Evolutionary conservation across 1,139 yeast species (phyloP).

Genomic region (Yamadazyma buinensis): DNA sequence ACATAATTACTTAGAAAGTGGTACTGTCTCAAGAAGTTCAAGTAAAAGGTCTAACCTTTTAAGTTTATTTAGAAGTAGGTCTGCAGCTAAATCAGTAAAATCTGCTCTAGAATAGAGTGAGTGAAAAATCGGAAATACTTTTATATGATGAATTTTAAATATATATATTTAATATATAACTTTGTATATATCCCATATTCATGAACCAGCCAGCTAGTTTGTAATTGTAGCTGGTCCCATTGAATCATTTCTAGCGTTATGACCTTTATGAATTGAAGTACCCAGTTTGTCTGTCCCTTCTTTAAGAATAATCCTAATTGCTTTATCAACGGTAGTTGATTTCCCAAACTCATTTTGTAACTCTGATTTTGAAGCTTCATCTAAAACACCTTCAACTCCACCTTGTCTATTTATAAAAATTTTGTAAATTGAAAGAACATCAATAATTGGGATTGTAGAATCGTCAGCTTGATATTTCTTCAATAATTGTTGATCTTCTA

Average conservation of each 20-base stretch:
- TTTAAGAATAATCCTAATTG: conserved; percentile 50
- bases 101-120: too few relatives aligned
- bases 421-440: conserved; percentile 62
- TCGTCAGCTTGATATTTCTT: conserved; percentile 49
- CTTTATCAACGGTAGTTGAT: conserved; percentile 41
- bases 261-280: conserved; percentile 17
- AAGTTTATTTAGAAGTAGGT: conserved; percentile 4
- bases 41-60: conserved; percentile 5
- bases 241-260: conserved; percentile 33
- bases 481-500: conserved; percentile 49
- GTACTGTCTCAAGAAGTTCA: conserved; percentile 4
- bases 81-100: conserved; percentile 1
- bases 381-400: conserved; percentile 70
- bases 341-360: conserved; percentile 63
- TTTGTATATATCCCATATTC: too few relatives aligned
- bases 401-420: conserved; percentile 59
- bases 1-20: conserved; percentile 4
- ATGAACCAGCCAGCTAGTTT: too few relatives aligned
- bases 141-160: too few relatives aligned
- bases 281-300: conserved; percentile 50
- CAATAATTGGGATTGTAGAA: conserved; percentile 56
- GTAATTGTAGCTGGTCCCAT: conserved; percentile 29
- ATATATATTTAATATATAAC: too few relatives aligned
- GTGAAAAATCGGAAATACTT: too few relatives aligned
- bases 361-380: conserved; percentile 67